A percentile compares a stretch with the other conserved stretches of the same genome.
These are phyloP conservation scores for Vigna angularis DNA, from an alignment of 306 rosid species.

Conservation along the genomic window DNA sequence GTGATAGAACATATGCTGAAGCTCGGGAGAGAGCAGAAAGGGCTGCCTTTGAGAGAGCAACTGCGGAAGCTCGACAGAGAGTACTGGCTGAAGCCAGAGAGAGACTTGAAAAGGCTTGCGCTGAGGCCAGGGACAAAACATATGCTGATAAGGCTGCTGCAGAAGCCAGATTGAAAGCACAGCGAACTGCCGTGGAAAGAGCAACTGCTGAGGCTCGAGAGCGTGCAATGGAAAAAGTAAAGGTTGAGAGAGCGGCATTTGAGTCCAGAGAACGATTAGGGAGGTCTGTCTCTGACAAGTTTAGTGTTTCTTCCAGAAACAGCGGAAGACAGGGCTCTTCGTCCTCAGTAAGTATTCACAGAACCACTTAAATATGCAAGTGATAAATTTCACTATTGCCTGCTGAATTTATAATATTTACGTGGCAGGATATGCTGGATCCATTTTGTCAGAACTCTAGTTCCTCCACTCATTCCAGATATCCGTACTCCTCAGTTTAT, in stretches of 20 bases:
- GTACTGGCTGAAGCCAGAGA: constrained; percentile 86
- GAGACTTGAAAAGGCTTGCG: constrained; percentile 94
- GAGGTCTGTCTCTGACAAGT: constrained; percentile 92
- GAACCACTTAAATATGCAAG: constrained; percentile 22
- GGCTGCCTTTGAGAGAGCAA: constrained; percentile 86
- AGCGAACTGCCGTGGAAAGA: constrained; percentile 91
- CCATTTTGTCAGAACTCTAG: constrained; percentile 56
- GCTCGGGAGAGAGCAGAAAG: constrained; percentile 77
- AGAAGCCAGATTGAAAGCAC: constrained; percentile 88
- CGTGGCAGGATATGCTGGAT: constrained; percentile 70
- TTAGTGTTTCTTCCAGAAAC: constrained; percentile 60
- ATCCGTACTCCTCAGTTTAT: constrained; percentile 60
- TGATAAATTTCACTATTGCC: constrained; percentile 36
- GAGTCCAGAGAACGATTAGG: constrained; percentile 73
- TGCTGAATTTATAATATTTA: constrained; percentile 37
- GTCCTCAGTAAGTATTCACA: constrained; percentile 65
- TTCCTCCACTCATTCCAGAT: constrained; percentile 56
- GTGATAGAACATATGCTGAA: constrained; percentile 68
- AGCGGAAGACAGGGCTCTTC: constrained; percentile 66
- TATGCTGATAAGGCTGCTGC: constrained; percentile 67
- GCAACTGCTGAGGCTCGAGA: constrained; percentile 95
- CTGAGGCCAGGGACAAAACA: constrained; percentile 91
- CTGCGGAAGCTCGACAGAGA: constrained; percentile 89
- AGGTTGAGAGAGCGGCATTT: constrained; percentile 72
- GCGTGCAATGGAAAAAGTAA: constrained; percentile 81